Evolutionary conservation across 2,329 filamentous ascomycete genomes (phyloP).

Genomic region (Teratosphaeria epicoccoides): DNA sequence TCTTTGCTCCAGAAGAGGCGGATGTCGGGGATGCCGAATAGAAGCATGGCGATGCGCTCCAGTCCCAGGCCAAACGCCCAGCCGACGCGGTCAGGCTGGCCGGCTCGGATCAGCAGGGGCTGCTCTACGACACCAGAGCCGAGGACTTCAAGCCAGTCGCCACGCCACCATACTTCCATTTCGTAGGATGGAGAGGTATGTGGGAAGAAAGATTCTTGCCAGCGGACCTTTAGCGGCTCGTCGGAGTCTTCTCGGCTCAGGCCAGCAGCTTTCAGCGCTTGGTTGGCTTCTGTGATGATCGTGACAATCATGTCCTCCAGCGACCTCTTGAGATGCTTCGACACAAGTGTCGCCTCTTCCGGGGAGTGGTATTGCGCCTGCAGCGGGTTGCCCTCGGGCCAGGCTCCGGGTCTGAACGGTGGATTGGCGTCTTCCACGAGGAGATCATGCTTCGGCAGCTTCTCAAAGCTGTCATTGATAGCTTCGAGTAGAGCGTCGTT

Average conservation of each 20-base stretch:
- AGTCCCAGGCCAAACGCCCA: slow-evolving; percentile 96
- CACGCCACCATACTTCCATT: slow-evolving; percentile 87
- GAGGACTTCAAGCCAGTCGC: slow-evolving; percentile 90
- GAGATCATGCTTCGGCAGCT: slow-evolving; percentile 62
- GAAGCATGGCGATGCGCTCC: slow-evolving; percentile 91
- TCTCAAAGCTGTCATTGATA: slow-evolving; percentile 59
- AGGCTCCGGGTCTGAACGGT: slow-evolving; percentile 48
- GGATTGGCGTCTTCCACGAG: slow-evolving; percentile 77
- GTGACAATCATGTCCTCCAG: slow-evolving; percentile 83
- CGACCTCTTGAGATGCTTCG: slow-evolving; percentile 74
- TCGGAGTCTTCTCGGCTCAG: slow-evolving; percentile 28
- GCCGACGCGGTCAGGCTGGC: slow-evolving; percentile 62
- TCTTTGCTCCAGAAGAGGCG: slow-evolving; percentile 92
- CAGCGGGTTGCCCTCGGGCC: slow-evolving; percentile 62
- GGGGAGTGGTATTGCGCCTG: slow-evolving; percentile 60
- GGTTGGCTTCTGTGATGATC: slow-evolving; percentile 69
- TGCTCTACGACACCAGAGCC: slow-evolving; percentile 89
- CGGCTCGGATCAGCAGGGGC: slow-evolving; percentile 65
- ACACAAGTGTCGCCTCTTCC: slow-evolving; percentile 73
- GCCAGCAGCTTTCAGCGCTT: slow-evolving; percentile 44
- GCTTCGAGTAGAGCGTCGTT: slow-evolving; percentile 47
- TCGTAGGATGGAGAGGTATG: slow-evolving; percentile 96
- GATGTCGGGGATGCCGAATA: slow-evolving; percentile 94
- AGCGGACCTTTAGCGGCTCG: slow-evolving; percentile 75
- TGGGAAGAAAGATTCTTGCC: slow-evolving; percentile 96